phyloP scores from a whole-genome alignment of 2,329 filamentous ascomycete genomes.

The Pseudogymnoascus pannorum region DNA sequence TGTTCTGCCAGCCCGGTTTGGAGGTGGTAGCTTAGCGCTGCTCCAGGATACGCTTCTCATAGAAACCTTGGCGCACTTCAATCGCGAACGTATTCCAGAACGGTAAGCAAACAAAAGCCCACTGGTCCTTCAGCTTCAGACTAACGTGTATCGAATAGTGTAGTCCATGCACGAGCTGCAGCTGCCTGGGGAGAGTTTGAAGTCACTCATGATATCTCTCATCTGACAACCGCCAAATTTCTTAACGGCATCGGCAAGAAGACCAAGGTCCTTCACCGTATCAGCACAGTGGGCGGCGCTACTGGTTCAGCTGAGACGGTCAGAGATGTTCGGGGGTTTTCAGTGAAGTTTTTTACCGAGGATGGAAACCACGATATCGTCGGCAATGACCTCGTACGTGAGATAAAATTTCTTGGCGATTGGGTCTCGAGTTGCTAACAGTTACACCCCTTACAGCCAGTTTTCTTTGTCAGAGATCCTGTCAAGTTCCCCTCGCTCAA shows the following conservation, averaged over 20 bases:
- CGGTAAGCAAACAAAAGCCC: background rate
- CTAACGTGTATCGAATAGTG: conserved; percentile 14
- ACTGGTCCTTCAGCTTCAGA: background rate
- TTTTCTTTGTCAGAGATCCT: conserved; percentile 41
- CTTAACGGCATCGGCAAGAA: conserved; percentile 57
- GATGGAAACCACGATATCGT: conserved; percentile 45
- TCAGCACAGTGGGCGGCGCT: conserved; percentile 42
- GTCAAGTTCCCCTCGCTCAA: conserved; percentile 42
- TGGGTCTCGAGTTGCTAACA: background rate
- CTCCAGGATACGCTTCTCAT: conserved; percentile 3
- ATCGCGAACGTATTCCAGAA: conserved; percentile 12
- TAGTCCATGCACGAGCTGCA: conserved; percentile 54
- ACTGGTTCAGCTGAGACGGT: conserved; percentile 38
- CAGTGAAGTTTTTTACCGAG: conserved; percentile 43
- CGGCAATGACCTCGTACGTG: conserved; percentile 31
- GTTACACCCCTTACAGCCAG: conserved; percentile 24
- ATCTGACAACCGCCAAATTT: conserved; percentile 26
- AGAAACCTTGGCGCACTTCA: background rate
- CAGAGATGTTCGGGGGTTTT: conserved; percentile 41
- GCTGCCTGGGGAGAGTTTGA: conserved; percentile 17
- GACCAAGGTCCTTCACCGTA: conserved; percentile 56
- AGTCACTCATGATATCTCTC: conserved; percentile 14
- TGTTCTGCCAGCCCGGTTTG: background rate
- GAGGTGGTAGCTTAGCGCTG: conserved; percentile 3
- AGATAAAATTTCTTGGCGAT: background rate